Base-by-base conservation (phyloP, 495 filamentous ascomycete species). In the Lepraria neglecta region DNA sequence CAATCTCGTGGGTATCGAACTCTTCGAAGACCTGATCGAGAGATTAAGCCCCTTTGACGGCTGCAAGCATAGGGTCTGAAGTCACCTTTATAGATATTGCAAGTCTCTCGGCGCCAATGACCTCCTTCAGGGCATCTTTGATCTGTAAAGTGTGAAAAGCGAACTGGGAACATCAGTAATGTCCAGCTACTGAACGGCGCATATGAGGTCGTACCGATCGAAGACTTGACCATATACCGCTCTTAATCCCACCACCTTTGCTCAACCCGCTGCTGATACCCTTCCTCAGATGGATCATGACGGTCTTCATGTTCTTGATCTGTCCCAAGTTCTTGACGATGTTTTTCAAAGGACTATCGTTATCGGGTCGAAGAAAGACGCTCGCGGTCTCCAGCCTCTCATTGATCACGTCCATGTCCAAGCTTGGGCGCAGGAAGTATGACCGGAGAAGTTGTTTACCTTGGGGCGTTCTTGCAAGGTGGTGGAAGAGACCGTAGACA, bases 401-500 rank as follows among this genome's bases (percentile, higher is more conserved):
- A n/a, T 78, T 75, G 61, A 97, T 92, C 5, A 87, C 65, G 17
- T 73, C 71, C 3, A 89, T 65, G 56, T 91, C 78, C 35, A 84
- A 76, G 51, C 80, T 95, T 38, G 94, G 94, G 0, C 88, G 85
- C 35, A 97, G 78, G 64, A 98, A 95, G 65, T 89, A 88, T 67
- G 91, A 87, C 24, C 89, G 85, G 4, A 98, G 78, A 52, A 81
- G 82, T 28, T 76, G 70, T 66, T 86, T 90, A 3, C 95, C 94
- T 66, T 96, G 89, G 6, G 90, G 84, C 3, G 90, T 96, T 38
- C 80, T 82, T 46, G 95, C 88, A 61, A 92, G 76, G 44, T 86
- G 79, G 47, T 87, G 82, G 63, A 95, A 91, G 14, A 95, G 77
- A 4, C 91, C 94, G 64, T 88, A 95, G 1, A 98, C 73, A 3